A percentile compares a stretch with the other conserved stretches of the same genome.
Evolutionary conservation across 2,329 filamentous ascomycete species (phyloP).

Genomic region (Cryphonectria parasitica): DNA sequence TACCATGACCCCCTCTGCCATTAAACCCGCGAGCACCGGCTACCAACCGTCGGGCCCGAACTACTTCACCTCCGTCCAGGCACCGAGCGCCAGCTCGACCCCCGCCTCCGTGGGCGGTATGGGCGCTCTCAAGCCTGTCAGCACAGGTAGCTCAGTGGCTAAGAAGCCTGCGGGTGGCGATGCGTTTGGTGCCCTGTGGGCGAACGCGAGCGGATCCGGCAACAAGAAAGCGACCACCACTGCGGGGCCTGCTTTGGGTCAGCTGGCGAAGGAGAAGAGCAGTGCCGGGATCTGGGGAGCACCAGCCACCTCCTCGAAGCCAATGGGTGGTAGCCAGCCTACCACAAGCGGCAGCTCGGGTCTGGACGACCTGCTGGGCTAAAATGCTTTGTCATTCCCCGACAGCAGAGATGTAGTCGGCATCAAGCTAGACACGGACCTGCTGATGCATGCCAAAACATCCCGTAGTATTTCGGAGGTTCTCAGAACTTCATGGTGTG

Average conservation of each 20-base stretch:
- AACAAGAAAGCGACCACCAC: conserved; percentile 73
- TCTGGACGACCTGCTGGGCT: conserved; percentile 55
- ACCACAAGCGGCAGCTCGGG: conserved; percentile 39
- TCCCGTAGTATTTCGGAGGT: neutral
- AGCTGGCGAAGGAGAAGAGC: conserved; percentile 97
- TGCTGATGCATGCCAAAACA: neutral
- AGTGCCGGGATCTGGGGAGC: conserved; percentile 93
- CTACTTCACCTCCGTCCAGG: conserved; percentile 84
- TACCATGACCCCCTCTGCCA: conserved; percentile 41
- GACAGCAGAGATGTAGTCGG: neutral
- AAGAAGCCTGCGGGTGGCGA: conserved; percentile 68
- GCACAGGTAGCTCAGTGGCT: conserved; percentile 29
- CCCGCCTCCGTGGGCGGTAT: conserved; percentile 34
- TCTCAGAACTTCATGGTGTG: neutral
- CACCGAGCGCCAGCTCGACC: conserved; percentile 38
- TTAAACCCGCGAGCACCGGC: conserved; percentile 58
- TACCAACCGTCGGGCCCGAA: conserved; percentile 85
- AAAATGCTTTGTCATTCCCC: neutral
- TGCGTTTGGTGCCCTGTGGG: conserved; percentile 88
- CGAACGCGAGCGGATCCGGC: conserved; percentile 67
- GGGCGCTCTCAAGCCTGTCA: conserved; percentile 34
- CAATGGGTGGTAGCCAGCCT: conserved; percentile 34
- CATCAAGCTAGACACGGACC: neutral
- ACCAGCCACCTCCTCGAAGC: conserved; percentile 50
- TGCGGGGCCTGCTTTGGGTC: conserved; percentile 80